phyloP scores from a whole-genome alignment of 2,329 filamentous ascomycete genomes.

The Exophiala mesophila region DNA sequence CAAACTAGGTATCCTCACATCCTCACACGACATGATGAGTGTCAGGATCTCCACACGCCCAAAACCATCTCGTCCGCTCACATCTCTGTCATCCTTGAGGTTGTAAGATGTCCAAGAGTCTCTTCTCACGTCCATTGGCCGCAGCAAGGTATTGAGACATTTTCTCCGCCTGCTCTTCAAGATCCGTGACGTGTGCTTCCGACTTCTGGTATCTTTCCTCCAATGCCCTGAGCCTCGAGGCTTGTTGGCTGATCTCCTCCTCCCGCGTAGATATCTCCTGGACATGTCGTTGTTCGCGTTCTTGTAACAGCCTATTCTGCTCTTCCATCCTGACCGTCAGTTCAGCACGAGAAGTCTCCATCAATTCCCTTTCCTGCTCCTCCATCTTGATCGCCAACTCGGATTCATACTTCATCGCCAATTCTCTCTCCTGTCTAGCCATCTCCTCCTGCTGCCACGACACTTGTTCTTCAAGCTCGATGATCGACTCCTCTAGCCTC shows the following conservation, averaged over 20 bases:
- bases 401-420: constrained; percentile 10
- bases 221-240: neutral
- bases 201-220: neutral
- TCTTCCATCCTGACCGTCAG: too few species aligned
- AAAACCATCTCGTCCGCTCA: too few species aligned
- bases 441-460: constrained; percentile 24
- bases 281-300: neutral
- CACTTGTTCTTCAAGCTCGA: constrained; percentile 28
- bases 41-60: too few species aligned
- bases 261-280: neutral
- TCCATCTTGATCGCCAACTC: neutral
- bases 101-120: neutral
- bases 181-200: constrained; percentile 10
- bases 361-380: too few species aligned
- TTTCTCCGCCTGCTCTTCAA: constrained; percentile 27
- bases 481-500: neutral
- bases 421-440: constrained; percentile 18
- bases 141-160: constrained; percentile 9
- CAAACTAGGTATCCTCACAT: too few species aligned
- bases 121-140: neutral
- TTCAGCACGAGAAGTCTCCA: too few species aligned
- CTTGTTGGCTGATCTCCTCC: neutral
- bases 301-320: too few species aligned
- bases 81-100: neutral
- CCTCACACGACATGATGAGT: too few species aligned